These are phyloP conservation scores for Graphilbum sp. DNA, from an alignment of 2,329 filamentous ascomycete species.

Conservation along the genomic window DNA sequence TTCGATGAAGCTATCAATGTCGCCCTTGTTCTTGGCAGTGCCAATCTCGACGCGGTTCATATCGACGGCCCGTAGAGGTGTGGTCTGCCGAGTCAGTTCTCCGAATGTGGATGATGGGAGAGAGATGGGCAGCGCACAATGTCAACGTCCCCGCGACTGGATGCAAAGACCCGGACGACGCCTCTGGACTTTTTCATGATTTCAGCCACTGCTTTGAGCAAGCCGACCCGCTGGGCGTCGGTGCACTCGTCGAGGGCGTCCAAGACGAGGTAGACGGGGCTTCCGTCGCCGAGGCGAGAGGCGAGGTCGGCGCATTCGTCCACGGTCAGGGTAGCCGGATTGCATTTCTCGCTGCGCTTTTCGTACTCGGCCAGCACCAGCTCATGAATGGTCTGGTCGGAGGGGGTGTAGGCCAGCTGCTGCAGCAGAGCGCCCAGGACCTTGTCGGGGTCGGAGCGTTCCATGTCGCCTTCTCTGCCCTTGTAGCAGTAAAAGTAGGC, in stretches of 20 bases:
- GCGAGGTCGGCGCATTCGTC: neutral
- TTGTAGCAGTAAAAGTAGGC: neutral
- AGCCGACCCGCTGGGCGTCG: neutral
- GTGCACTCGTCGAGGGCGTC: neutral
- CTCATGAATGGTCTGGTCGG: neutral
- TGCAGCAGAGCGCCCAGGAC: neutral
- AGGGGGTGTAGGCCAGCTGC: neutral
- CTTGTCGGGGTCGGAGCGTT: neutral
- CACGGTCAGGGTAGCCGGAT: neutral
- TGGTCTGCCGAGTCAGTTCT: neutral
- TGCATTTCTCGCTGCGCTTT: neutral
- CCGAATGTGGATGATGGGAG: neutral
- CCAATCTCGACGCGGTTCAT: too few species aligned
- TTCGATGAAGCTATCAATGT: neutral
- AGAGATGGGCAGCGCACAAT: neutral
- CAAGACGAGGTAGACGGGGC: neutral
- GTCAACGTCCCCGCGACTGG: neutral
- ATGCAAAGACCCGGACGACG: neutral
- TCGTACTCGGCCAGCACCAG: neutral
- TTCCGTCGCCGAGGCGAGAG: neutral
- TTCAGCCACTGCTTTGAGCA: neutral
- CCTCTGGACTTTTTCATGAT: neutral
- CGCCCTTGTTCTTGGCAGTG: neutral
- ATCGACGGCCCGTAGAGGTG: too few species aligned
- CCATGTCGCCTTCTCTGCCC: neutral